Conservation (phyloP, 1,139 yeast genomes). For the Debaryomyces fabryi region DNA sequence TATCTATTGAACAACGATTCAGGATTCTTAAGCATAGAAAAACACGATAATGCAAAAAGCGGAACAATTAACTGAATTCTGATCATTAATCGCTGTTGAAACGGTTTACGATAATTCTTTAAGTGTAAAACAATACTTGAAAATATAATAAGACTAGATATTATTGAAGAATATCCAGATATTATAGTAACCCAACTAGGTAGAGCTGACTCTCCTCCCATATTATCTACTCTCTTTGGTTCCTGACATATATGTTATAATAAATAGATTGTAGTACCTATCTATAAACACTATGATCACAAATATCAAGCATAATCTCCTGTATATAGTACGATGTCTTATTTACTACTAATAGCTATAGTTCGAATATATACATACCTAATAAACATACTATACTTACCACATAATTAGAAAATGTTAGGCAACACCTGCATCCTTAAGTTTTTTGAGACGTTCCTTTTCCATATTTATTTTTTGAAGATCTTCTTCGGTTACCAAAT, state of each 20-base stretch:
- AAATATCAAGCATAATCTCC: slow-evolving; percentile 2
- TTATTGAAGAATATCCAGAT: slow-evolving; percentile 38
- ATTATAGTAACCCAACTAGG: slow-evolving; percentile 38
- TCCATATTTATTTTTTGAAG: slow-evolving; percentile 45
- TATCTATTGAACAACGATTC: slow-evolving; percentile 38
- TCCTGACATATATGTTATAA: not conserved
- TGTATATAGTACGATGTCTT: not conserved
- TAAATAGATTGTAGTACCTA: not conserved
- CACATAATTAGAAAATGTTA: not conserved
- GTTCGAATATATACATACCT: not conserved
- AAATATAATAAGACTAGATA: slow-evolving; percentile 37
- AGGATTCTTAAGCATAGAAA: slow-evolving; percentile 52
- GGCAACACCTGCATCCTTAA: slow-evolving; percentile 19
- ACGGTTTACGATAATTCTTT: slow-evolving; percentile 80
- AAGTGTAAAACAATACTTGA: slow-evolving; percentile 38
- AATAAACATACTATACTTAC: not conserved
- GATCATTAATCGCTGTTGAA: slow-evolving; percentile 82
- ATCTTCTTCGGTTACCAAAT: slow-evolving; percentile 59
- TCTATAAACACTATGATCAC: not conserved
- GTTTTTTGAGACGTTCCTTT: slow-evolving; percentile 34
- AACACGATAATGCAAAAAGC: slow-evolving; percentile 56
- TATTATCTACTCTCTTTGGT: not conserved
- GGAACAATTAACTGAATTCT: slow-evolving; percentile 77
- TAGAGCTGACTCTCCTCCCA: slow-evolving; percentile 15
- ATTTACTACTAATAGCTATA: not conserved